phyloP scores from a whole-genome alignment of 176 grass and related monocot species.

The Urochloa ruziziensis region DNA sequence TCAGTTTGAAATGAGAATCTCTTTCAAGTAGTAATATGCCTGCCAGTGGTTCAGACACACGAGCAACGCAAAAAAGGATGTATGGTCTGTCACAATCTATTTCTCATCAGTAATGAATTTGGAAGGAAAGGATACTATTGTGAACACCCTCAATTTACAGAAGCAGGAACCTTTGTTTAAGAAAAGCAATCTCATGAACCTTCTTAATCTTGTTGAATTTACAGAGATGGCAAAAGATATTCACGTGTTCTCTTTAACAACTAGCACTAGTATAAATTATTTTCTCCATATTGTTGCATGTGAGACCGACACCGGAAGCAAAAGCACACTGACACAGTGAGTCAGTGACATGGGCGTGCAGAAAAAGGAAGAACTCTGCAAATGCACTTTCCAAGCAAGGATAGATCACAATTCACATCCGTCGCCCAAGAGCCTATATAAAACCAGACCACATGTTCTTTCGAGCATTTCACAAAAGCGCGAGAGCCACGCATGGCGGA shows the following conservation, averaged over 20 bases:
- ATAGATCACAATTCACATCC: neutral
- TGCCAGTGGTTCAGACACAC: neutral
- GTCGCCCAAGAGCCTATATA: neutral
- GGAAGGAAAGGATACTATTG: neutral
- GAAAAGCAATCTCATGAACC: neutral
- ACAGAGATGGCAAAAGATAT: neutral
- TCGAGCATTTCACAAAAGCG: too few species aligned
- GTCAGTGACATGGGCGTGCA: too few species aligned
- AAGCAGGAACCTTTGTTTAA: too few species aligned
- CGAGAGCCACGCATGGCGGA: constrained; percentile 34
- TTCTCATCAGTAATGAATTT: neutral
- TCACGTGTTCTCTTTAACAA: neutral
- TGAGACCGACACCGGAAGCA: constrained; percentile 5
- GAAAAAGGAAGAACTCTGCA: neutral
- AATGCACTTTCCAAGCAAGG: neutral
- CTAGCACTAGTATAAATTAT: neutral
- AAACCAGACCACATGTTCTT: neutral
- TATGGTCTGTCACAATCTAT: neutral
- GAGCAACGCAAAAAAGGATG: neutral
- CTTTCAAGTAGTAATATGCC: neutral
- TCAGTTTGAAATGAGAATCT: neutral
- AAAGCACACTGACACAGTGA: neutral
- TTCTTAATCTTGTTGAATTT: neutral
- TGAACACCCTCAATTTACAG: neutral
- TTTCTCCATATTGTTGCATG: constrained; percentile 6